These are phyloP conservation scores for Chytridium lagenaria DNA, from an alignment of 371 early-diverging fungal species.

Conservation along the genomic window DNA sequence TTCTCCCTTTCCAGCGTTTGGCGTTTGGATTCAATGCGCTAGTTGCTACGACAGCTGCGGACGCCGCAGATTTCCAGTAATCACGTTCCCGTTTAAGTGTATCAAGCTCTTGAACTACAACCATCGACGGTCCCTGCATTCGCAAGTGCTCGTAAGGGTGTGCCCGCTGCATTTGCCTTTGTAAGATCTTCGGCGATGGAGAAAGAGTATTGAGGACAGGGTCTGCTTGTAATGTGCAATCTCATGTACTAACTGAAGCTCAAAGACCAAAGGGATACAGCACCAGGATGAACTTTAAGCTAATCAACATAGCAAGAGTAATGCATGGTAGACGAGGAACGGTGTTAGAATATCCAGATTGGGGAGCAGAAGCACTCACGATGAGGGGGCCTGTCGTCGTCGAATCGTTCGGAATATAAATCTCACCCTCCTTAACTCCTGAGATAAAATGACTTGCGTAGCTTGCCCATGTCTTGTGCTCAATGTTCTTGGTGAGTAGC, in stretches of 20 bases:
- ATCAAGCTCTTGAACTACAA: neutral
- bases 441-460: neutral
- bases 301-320: too few species aligned
- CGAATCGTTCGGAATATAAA: neutral
- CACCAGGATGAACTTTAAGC: neutral
- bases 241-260: neutral
- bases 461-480: neutral
- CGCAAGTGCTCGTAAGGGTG: neutral
- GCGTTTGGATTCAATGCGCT: neutral
- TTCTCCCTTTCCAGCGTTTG: neutral
- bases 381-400: neutral
- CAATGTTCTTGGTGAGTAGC: neutral
- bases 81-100: neutral
- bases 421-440: conserved; percentile 2
- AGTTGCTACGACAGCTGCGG: neutral
- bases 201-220: neutral
- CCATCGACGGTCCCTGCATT: neutral
- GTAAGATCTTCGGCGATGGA: neutral
- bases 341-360: too few species aligned
- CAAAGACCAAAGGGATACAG: neutral
- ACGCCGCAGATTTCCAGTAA: neutral
- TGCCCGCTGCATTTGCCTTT: neutral
- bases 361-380: too few species aligned
- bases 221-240: neutral
- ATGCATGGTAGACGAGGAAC: too few species aligned